Evolutionary conservation across 2,329 filamentous ascomycete species (phyloP), one percentile per base, ranked within the genome.

Genomic region (Aureobasidium leucospermi): DNA sequence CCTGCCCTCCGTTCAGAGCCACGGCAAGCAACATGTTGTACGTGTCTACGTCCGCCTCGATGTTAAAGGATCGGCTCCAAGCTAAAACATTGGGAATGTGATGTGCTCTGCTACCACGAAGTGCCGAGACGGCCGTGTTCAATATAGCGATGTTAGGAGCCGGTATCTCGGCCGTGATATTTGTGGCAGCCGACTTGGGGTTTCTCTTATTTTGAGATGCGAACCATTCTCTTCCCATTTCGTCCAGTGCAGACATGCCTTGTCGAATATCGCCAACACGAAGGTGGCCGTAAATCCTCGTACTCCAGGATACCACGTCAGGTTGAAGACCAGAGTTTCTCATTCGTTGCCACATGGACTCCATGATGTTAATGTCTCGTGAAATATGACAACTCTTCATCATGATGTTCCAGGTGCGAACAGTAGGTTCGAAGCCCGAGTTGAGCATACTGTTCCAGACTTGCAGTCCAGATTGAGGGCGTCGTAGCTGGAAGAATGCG

Each of bases 391-490:
- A 90, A 1, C 89, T 89, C 59, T 83, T 79, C 64, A 94, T 82
- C 81, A 94, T 87, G 45, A 82, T 76, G 41, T 85, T 87, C 82
- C 88, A 94, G 0, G 88, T 87, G 65, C 76, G 80, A 58, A 86
- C 66, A 6, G 79, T 85, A 13, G 88, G 86, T 59, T 75, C 70
- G 32, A 87, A 68, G 1, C 81, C 82, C 55, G 81, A 71, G 45
- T 73, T 69, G 13, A 80, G 67, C 78, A 84, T 81, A 61, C 77
- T 70, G 60, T 83, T 82, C 82, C 82, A 85, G 3, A 83, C 74
- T 31, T 79, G 72, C n/a, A 83, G 74, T 0, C 81, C 79, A 10
- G 71, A 67, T 34, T 74, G 65, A 4, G 75, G 67, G 46, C 73
- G 69, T 16, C 69, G 67, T n/a, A 83, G 61, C 2, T 68, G 64